Conservation (phyloP, 441 rosid species). For the Populus hybrid region DNA sequence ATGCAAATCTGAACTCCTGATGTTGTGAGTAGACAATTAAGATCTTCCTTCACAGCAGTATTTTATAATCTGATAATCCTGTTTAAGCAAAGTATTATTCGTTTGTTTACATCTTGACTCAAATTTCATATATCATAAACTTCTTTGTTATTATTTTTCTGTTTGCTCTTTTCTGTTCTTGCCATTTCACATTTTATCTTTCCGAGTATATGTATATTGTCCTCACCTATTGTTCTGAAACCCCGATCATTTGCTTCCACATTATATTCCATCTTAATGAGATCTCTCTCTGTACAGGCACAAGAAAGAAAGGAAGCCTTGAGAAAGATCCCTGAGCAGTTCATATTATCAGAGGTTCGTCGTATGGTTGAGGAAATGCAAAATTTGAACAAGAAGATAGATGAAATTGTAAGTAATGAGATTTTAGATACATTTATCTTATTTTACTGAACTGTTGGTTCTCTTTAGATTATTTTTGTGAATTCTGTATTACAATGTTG, state of each 20-base stretch:
- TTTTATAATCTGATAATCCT: background rate
- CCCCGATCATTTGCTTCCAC: background rate
- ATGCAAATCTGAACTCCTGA: background rate
- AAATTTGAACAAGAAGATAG: constrained; percentile 40
- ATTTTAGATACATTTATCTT: background rate
- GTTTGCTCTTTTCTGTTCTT: background rate
- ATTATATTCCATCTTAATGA: background rate
- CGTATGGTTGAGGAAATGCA: constrained; percentile 92
- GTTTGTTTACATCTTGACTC: background rate
- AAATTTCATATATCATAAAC: background rate
- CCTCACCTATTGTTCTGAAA: background rate
- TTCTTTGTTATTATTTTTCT: background rate
- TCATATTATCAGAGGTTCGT: constrained; percentile 67
- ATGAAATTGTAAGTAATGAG: constrained; percentile 32
- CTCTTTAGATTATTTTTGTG: background rate
- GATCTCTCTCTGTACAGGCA: background rate
- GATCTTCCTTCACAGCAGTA: constrained; percentile 24
- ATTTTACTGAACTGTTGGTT: background rate
- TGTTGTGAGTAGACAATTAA: background rate
- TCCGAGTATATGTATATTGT: background rate
- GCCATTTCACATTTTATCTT: background rate
- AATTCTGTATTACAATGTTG: background rate
- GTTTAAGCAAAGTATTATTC: background rate
- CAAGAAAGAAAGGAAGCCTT: constrained; percentile 14
- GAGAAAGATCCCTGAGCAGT: constrained; percentile 47